Conservation (phyloP, 345 rosid genomes). For the Sonneratia alba region DNA sequence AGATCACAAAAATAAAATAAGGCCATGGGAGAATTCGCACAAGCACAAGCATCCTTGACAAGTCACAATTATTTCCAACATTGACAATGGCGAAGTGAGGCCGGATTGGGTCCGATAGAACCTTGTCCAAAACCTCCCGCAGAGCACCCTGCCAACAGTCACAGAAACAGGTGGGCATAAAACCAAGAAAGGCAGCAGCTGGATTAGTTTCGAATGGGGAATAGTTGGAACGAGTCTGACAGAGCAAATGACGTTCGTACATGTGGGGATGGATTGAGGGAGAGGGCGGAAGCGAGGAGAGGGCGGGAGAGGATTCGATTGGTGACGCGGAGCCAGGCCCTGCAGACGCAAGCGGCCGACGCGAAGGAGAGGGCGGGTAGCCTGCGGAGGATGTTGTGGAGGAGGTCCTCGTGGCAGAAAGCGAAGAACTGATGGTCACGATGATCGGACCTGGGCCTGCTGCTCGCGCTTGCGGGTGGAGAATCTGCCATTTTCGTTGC, state of each 20-base stretch:
- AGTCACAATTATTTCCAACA: conserved; percentile 10
- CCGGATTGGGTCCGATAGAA: conserved; percentile 47
- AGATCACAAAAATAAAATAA: not conserved
- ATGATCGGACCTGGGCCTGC: not conserved
- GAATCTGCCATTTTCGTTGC: not conserved
- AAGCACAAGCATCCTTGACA: conserved; percentile 11
- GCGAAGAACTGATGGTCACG: not conserved
- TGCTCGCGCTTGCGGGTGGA: not conserved
- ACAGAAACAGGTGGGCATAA: not conserved
- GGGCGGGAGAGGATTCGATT: conserved; percentile 34
- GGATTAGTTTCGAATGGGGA: not conserved
- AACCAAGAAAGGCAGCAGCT: not conserved
- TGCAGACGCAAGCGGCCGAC: conserved; percentile 40
- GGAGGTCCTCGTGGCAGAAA: conserved; percentile 26
- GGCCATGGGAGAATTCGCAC: conserved; percentile 18
- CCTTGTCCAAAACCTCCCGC: conserved; percentile 52
- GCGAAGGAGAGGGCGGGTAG: conserved; percentile 44
- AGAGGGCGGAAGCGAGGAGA: conserved; percentile 50
- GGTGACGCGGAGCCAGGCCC: conserved; percentile 33
- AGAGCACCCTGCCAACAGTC: conserved; percentile 32
- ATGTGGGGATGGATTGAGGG: conserved; percentile 23
- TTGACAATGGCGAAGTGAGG: conserved; percentile 55
- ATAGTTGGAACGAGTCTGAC: not conserved
- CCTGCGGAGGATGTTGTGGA: conserved; percentile 30
- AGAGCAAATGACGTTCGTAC: conserved; percentile 15